Percentiles rank a stretch among this genome's conserved stretches.
Conservation (phyloP, 2,329 filamentous ascomycete species). For the Phoma sp. region DNA sequence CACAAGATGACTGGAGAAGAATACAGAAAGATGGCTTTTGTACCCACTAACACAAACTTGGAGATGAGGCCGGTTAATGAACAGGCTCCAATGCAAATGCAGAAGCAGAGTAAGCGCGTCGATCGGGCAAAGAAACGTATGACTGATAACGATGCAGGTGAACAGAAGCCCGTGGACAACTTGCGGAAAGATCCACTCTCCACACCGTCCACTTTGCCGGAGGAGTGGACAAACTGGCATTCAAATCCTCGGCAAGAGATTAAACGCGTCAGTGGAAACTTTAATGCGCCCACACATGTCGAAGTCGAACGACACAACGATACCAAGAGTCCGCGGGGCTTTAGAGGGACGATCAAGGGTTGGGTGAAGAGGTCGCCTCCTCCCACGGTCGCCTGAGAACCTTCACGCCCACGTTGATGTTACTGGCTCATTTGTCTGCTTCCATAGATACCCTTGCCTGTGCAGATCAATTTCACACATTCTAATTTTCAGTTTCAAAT, state of each 20-base stretch:
- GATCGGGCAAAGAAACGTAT: background rate
- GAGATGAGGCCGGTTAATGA: conserved; percentile 1
- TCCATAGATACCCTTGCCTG: conserved; percentile 4
- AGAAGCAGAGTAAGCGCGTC: conserved; percentile 3
- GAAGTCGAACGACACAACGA: conserved; percentile 30
- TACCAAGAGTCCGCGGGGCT: conserved; percentile 19
- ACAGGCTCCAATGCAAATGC: conserved; percentile 1
- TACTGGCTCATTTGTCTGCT: background rate
- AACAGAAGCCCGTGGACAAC: conserved; percentile 1
- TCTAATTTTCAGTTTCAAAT: background rate
- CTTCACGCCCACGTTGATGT: background rate
- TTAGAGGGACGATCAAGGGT: conserved; percentile 17
- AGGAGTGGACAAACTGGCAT: conserved; percentile 10
- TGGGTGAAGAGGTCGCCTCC: conserved; percentile 19
- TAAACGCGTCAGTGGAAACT: conserved; percentile 32
- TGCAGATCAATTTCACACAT: background rate
- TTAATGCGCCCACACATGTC: conserved; percentile 38
- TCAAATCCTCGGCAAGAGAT: conserved; percentile 20
- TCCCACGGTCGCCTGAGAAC: background rate
- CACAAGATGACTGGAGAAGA: conserved; percentile 10
- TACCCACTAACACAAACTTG: background rate
- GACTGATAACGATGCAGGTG: conserved; percentile 5
- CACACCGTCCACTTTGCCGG: conserved; percentile 14
- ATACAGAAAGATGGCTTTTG: conserved; percentile 1
- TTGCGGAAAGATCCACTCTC: conserved; percentile 5